Percentiles rank a stretch among this genome's conserved stretches.
These are phyloP conservation scores for Penicillium fimorum DNA, from an alignment of 495 filamentous ascomycete genomes.

Conservation along the genomic window DNA sequence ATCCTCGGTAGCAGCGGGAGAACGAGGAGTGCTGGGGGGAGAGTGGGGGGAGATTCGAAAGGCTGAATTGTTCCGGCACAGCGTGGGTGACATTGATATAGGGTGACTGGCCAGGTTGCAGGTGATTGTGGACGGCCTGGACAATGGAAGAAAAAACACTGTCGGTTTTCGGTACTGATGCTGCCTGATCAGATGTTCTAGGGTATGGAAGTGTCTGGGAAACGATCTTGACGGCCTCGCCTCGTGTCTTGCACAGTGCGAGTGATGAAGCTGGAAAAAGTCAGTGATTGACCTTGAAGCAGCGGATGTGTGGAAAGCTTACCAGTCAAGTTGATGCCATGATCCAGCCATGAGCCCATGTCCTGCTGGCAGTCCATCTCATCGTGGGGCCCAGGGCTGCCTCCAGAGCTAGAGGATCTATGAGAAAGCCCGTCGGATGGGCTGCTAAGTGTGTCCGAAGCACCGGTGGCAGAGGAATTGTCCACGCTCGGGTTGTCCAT, in stretches of 20 bases:
- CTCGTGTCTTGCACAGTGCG: slow-evolving; percentile 32
- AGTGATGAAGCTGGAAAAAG: slow-evolving; percentile 36
- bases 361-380: slow-evolving; percentile 43
- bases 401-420: slow-evolving; percentile 38
- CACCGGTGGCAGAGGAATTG: slow-evolving; percentile 25
- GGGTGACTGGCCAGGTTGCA: slow-evolving; percentile 44
- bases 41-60: slow-evolving; percentile 61
- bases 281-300: slow-evolving; percentile 14
- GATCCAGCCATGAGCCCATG: slow-evolving; percentile 43
- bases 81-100: slow-evolving; percentile 66
- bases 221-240: slow-evolving; percentile 54
- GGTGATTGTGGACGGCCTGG: slow-evolving; percentile 50
- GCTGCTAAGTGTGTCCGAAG: slow-evolving; percentile 34
- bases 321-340: slow-evolving; percentile 45
- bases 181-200: slow-evolving; percentile 45
- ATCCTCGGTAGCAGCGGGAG: slow-evolving; percentile 43
- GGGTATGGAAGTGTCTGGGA: slow-evolving; percentile 64
- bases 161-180: slow-evolving; percentile 32
- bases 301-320: slow-evolving; percentile 15
- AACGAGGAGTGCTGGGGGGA: slow-evolving; percentile 58
- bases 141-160: slow-evolving; percentile 52
- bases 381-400: slow-evolving; percentile 37
- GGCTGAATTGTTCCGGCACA: slow-evolving; percentile 60
- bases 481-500: slow-evolving; percentile 41
- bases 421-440: slow-evolving; percentile 38